phyloP scores from a whole-genome alignment of 192 early-diverging fungal genomes.

The Chytriomyces confervae region DNA sequence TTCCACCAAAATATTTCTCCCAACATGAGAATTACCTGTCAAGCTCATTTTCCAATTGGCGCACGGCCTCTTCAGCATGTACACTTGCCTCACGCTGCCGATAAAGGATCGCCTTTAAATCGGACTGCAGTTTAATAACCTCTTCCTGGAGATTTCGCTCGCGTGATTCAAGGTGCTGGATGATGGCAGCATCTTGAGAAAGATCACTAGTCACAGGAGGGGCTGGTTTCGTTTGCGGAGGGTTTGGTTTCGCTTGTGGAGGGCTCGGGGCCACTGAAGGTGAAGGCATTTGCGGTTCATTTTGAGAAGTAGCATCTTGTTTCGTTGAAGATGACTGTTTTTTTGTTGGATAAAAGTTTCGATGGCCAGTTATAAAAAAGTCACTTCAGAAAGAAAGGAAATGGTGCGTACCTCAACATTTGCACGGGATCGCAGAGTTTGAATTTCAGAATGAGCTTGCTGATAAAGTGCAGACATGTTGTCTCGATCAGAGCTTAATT shows the following conservation, averaged over 20 bases:
- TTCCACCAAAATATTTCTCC: conserved; percentile 15
- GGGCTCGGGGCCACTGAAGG: too few species aligned
- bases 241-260: neutral
- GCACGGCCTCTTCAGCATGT: conserved; percentile 40
- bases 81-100: conserved; percentile 43
- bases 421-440: conserved; percentile 16
- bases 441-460: conserved; percentile 39
- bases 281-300: too few species aligned
- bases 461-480: conserved; percentile 49
- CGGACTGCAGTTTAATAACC: conserved; percentile 41
- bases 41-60: conserved; percentile 48
- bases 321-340: too few species aligned
- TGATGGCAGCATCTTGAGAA: conserved; percentile 1
- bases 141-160: conserved; percentile 44
- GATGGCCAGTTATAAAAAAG: neutral
- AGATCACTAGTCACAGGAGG: conserved; percentile 23
- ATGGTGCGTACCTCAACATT: neutral
- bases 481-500: conserved; percentile 53
- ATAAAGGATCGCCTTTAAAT: conserved; percentile 44
- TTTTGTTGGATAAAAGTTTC: neutral
- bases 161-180: conserved; percentile 9
- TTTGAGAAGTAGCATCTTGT: too few species aligned
- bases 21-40: conserved; percentile 28
- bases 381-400: neutral
- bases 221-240: conserved; percentile 23